Evolutionary conservation across 2,329 filamentous ascomycete species (phyloP).

Genomic region (Diaporthe batatas): DNA sequence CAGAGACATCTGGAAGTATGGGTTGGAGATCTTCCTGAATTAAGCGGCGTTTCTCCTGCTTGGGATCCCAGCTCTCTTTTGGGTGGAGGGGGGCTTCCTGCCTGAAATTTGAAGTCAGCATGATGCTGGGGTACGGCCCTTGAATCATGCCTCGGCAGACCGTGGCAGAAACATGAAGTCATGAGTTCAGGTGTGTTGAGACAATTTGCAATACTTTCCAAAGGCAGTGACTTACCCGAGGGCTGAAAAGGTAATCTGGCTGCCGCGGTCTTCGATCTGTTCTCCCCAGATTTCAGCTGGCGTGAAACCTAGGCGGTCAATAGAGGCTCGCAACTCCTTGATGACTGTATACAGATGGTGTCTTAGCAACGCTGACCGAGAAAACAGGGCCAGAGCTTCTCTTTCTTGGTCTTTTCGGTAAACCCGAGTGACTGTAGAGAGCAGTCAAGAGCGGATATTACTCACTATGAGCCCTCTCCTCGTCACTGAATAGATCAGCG

Average conservation of each 20-base stretch:
- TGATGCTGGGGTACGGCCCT: background rate
- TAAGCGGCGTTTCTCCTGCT: slow-evolving; percentile 55
- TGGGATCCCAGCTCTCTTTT: slow-evolving; percentile 56
- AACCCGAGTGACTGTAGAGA: background rate
- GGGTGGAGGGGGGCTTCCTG: slow-evolving; percentile 54
- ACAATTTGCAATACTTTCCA: background rate
- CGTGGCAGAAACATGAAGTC: background rate
- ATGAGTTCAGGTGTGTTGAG: background rate
- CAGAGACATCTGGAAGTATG: slow-evolving; percentile 54
- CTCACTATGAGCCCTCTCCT: slow-evolving; percentile 46
- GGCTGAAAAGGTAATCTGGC: slow-evolving; percentile 58
- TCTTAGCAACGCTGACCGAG: background rate
- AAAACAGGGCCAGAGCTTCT: background rate
- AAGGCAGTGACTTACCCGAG: slow-evolving; percentile 46
- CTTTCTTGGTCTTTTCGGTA: background rate
- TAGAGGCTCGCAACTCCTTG: slow-evolving; percentile 51
- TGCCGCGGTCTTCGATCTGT: slow-evolving; percentile 57
- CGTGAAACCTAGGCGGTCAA: slow-evolving; percentile 54
- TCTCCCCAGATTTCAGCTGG: slow-evolving; percentile 55
- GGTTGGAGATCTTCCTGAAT: slow-evolving; percentile 53
- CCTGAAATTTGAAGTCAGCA: slow-evolving; percentile 37
- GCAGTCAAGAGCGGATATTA: background rate
- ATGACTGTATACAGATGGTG: slow-evolving; percentile 43
- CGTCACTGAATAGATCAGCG: slow-evolving; percentile 55
- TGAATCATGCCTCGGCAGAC: background rate